These are phyloP conservation scores for Morella rubra DNA, from an alignment of 306 rosid genomes.

Conservation along the genomic window DNA sequence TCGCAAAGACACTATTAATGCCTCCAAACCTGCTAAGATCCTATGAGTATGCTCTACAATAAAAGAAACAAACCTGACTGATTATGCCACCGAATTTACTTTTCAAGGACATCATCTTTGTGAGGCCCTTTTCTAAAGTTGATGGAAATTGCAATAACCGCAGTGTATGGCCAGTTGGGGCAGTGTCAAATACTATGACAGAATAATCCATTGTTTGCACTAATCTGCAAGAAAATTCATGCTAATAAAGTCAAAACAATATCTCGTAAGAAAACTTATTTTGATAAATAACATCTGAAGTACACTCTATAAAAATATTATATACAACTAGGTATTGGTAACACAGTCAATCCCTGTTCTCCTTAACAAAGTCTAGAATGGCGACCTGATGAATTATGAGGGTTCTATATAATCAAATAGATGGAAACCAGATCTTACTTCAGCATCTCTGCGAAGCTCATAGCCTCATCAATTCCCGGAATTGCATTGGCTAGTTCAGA, in stretches of 20 bases:
- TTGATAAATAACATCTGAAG: slow-evolving; percentile 1
- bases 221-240: slow-evolving; percentile 56
- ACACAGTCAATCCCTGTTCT: neutral
- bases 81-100: slow-evolving; percentile 89
- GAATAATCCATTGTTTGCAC: slow-evolving; percentile 99
- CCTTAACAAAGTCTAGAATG: neutral
- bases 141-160: slow-evolving; percentile 94
- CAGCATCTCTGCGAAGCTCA: slow-evolving; percentile 99
- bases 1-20: slow-evolving; percentile 12
- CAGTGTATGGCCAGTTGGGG: slow-evolving; percentile 99
- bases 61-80: slow-evolving; percentile 62
- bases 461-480: slow-evolving; percentile 99
- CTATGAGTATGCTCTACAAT: neutral
- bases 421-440: slow-evolving; percentile 46
- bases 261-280: neutral
- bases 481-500: slow-evolving; percentile 90
- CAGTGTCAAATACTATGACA: slow-evolving; percentile 94
- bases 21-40: neutral
- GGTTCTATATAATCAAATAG: neutral
- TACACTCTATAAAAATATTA: neutral
- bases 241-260: slow-evolving; percentile 17
- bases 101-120: slow-evolving; percentile 93
- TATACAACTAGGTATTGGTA: neutral
- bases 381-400: neutral
- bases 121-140: slow-evolving; percentile 90